Conservation (phyloP, 257 asterid species). For the Capsicum rhomboideum region DNA sequence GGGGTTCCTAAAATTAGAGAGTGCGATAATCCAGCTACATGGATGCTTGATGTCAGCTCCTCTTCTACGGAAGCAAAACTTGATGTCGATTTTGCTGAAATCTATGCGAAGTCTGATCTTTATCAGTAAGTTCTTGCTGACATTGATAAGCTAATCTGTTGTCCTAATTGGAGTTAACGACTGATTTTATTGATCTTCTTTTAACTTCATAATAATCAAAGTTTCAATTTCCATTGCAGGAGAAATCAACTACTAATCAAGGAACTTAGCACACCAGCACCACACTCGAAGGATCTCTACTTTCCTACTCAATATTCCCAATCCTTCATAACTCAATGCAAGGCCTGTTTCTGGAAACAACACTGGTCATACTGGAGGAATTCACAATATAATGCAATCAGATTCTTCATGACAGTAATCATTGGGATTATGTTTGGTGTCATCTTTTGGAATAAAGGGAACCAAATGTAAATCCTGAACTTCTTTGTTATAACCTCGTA, state of each 20-base stretch:
- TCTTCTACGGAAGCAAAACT: slow-evolving; percentile 52
- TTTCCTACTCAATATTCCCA: slow-evolving; percentile 51
- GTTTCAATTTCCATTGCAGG: slow-evolving; percentile 22
- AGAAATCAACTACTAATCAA: slow-evolving; percentile 33
- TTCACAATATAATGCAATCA: slow-evolving; percentile 51
- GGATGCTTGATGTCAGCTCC: slow-evolving; percentile 80
- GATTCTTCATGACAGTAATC: slow-evolving; percentile 44
- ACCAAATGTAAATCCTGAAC: slow-evolving; percentile 28
- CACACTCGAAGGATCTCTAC: slow-evolving; percentile 29
- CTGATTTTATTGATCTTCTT: not conserved
- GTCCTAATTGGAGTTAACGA: not conserved
- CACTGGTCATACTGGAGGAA: slow-evolving; percentile 70
- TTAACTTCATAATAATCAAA: not conserved
- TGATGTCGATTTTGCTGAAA: slow-evolving; percentile 59
- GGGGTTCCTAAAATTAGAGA: slow-evolving; percentile 65
- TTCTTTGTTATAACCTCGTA: not conserved
- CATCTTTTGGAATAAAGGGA: slow-evolving; percentile 59
- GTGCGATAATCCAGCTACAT: slow-evolving; percentile 81
- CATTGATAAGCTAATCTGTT: not conserved
- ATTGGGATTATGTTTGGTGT: slow-evolving; percentile 56
- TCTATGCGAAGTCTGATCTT: slow-evolving; percentile 54
- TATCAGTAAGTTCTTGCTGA: slow-evolving; percentile 25
- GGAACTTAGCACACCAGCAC: slow-evolving; percentile 44
- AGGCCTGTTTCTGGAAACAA: slow-evolving; percentile 62
- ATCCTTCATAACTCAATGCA: slow-evolving; percentile 53